Conservation (phyloP, 371 early-diverging fungal species). For the Mucor ambiguus region DNA sequence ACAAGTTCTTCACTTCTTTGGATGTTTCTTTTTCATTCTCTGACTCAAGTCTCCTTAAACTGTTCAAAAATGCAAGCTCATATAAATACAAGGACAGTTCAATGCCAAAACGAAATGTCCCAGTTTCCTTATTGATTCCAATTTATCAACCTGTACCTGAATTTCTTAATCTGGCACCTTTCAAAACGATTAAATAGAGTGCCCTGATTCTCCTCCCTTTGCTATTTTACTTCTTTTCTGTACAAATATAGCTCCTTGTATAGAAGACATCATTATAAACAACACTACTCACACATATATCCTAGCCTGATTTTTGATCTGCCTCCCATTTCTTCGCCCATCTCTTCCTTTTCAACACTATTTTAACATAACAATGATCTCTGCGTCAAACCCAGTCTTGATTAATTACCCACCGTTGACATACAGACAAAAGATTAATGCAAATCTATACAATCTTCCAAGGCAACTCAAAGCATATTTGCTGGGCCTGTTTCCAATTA, state of each 20-base stretch:
- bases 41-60: neutral
- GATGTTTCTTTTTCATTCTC: neutral
- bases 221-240: too few relatives aligned
- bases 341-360: neutral
- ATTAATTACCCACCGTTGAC: conserved; percentile 2
- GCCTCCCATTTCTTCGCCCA: neutral
- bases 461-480: neutral
- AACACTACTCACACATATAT: neutral
- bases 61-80: neutral
- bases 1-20: neutral
- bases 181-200: neutral
- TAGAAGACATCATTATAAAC: neutral
- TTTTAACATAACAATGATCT: neutral
- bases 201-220: neutral
- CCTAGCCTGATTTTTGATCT: neutral
- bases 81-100: neutral
- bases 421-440: neutral
- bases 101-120: neutral
- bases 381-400: neutral
- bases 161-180: neutral
- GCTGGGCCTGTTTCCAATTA: conserved; percentile 10
- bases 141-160: neutral
- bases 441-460: neutral
- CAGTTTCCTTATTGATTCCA: neutral
- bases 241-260: neutral